Base-by-base conservation (phyloP, 2,329 filamentous ascomycete genomes). In the Diaporthe helianthi region DNA sequence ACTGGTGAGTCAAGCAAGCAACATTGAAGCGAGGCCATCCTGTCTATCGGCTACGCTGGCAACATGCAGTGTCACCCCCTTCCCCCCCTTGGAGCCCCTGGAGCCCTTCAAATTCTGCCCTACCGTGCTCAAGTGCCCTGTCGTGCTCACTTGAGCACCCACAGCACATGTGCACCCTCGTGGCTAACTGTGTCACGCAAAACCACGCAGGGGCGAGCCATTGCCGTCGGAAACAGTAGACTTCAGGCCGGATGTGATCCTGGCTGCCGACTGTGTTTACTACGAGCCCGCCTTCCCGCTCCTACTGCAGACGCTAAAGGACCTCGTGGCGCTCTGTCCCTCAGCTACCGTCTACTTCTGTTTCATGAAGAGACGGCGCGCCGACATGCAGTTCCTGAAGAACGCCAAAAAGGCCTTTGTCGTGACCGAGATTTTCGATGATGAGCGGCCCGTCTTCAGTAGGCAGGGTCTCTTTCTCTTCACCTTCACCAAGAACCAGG, bases 211-310 rank as follows among this genome's bases (percentile, higher is more conserved):
- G 89, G 89, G 89, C 69, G 85, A 90, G 72, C 81, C 86, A 65
- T 81, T 91, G 54, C 83, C 88, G 46, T 78, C 82, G 51, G 79
- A 82, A 52, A 82, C 91, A 52, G 74, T 84, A 65, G 80, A 84
- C 67, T 83, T 84, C 74, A 87, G 87, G 72, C 93, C 94, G 22
- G 89, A 94, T 75, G 84, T 97, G 67, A 90, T 99, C 68, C 86
- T 98, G n/a, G 96, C 96, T 4, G 95, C 94, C 49, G 96, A 98
- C 79, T 98, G 95, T 80, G 94, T 97, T 60, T 99, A 98, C 83
- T 97, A 97, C 79, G 96, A 98, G 80, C 94, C 95, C 3, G 93
- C 96, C 1, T 98, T 98, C 77, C 94, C 95, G 36, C 84, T 98
- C 41, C 86, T 99, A 55, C 86, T 96, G 76, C 83, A 89, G 72